Base-by-base conservation (phyloP, 2,329 filamentous ascomycete genomes). In the Zopfia rhizophila region DNA sequence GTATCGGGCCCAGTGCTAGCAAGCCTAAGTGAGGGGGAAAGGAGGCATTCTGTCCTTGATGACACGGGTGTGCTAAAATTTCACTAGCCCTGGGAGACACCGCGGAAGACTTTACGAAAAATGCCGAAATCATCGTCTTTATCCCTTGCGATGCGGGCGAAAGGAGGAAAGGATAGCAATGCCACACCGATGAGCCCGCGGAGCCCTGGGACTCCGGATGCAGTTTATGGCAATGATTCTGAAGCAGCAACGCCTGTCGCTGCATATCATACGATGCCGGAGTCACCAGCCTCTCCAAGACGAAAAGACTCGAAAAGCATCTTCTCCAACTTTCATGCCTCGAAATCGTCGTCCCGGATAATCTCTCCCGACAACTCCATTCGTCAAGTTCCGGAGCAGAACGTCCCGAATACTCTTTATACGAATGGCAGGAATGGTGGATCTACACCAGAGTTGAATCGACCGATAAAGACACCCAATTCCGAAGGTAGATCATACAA, bases 311-410 rank as follows among this genome's bases (percentile, higher is more conserved):
- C 72, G 8, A 65, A 70, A 38, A 66, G 58, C 54, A 78, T 79
- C 51, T 80, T 80, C 53, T 69, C 73, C 30, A 79, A 79, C 53
- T 72, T 78, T 47, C 72, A 74, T 44, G 75, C 75, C 8, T 70
- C 73, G 5, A 79, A 76, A 48, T 78, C 76, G 19, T 75, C 75
- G 5, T 74, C 68, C 30, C 75, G 74, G 30, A 49, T 75, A 5
- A 57, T 60, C 27, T 69, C 59, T 47, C 68, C 69, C 35, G 73
- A 69, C 17, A 62, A 63, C 31, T 65, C 65, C 21, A 58, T 58
- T 23, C 64, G 69, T 38, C 66, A 69, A 38, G 56, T 63, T 24
- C 52, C 67, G 18, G 66, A 74, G 14, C 63, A 65, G 12, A 62
- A 70, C 50, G 65, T 58, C 3, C 57, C 56, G 11, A 13, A 18